These are phyloP conservation scores for Limonium bicolor DNA, from an alignment of 148 eudicot species.

Conservation along the genomic window DNA sequence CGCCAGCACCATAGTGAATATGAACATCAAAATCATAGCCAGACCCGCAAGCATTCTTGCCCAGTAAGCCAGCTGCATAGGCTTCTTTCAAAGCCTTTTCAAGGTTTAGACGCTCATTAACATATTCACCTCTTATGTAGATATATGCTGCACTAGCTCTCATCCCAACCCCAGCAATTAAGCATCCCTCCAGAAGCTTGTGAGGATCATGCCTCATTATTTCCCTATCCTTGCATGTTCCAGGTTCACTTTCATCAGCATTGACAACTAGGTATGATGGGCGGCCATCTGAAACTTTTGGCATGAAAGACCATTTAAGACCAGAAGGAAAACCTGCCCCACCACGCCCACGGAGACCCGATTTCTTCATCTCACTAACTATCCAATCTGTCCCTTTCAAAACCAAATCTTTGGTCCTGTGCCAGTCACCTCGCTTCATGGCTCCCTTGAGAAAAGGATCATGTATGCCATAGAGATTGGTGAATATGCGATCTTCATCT, in stretches of 20 bases:
- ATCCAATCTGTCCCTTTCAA: conserved; percentile 89
- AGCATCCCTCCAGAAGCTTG: conserved; percentile 76
- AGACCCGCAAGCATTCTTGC: conserved; percentile 90
- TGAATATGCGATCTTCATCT: conserved; percentile 95
- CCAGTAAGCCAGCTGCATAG: conserved; percentile 61
- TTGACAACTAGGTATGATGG: conserved; percentile 93
- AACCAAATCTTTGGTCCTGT: conserved; percentile 90
- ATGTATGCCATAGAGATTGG: conserved; percentile 71
- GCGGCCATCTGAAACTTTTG: conserved; percentile 79
- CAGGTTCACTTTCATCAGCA: conserved; percentile 99
- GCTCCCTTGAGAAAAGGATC: conserved; percentile 97
- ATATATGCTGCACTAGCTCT: conserved; percentile 88
- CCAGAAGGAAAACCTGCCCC: conserved; percentile 99
- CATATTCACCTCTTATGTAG: conserved; percentile 88
- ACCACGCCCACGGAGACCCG: conserved; percentile 96
- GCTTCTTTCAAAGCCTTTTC: conserved; percentile 83
- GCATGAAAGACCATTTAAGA: conserved; percentile 96
- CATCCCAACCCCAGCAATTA: conserved; percentile 92
- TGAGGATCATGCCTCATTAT: conserved; percentile 96
- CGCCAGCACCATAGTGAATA: conserved; percentile 94
- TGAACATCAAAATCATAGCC: conserved; percentile 93
- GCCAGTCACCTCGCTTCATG: conserved; percentile 93
- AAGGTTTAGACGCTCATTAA: conserved; percentile 65
- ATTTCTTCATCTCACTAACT: conserved; percentile 82
- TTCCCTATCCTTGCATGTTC: conserved; percentile 93